phyloP scores from a whole-genome alignment of 2,329 filamentous ascomycete genomes.

The Colletotrichum echinochloae region DNA sequence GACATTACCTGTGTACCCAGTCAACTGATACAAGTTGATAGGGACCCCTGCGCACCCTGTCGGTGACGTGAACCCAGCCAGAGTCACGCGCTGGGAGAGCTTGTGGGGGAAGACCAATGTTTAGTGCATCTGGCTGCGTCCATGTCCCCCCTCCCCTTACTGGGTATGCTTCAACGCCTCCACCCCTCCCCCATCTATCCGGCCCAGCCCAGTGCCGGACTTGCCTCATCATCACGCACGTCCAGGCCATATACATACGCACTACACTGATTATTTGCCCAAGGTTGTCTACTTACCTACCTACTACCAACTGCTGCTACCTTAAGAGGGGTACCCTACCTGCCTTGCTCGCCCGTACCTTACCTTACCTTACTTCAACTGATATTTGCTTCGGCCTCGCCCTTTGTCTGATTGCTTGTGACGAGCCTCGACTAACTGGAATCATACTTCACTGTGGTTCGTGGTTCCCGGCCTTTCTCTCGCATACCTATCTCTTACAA shows the following conservation, averaged over 20 bases:
- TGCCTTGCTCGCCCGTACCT: background rate
- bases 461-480: slow-evolving; percentile 10
- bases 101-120: slow-evolving; percentile 30
- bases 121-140: slow-evolving; percentile 27
- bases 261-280: background rate
- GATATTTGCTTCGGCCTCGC: background rate
- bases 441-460: background rate
- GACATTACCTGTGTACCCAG: slow-evolving; percentile 8
- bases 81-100: slow-evolving; percentile 39
- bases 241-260: slow-evolving; percentile 3
- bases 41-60: slow-evolving; percentile 35
- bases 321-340: background rate
- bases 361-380: slow-evolving; percentile 13
- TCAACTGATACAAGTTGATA: slow-evolving; percentile 31
- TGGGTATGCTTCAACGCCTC: slow-evolving; percentile 7
- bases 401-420: background rate
- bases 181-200: slow-evolving; percentile 15
- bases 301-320: no score
- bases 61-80: slow-evolving; percentile 38
- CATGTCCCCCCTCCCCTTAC: background rate
- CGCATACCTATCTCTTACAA: slow-evolving; percentile 8
- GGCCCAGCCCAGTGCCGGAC: slow-evolving; percentile 11
- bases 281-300: background rate
- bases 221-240: slow-evolving; percentile 22
- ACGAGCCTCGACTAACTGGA: slow-evolving; percentile 1